A percentile compares a stretch with the other conserved stretches of the same genome.
phyloP scores from a whole-genome alignment of 257 asterid genomes.

The Euphrasia confusa region DNA sequence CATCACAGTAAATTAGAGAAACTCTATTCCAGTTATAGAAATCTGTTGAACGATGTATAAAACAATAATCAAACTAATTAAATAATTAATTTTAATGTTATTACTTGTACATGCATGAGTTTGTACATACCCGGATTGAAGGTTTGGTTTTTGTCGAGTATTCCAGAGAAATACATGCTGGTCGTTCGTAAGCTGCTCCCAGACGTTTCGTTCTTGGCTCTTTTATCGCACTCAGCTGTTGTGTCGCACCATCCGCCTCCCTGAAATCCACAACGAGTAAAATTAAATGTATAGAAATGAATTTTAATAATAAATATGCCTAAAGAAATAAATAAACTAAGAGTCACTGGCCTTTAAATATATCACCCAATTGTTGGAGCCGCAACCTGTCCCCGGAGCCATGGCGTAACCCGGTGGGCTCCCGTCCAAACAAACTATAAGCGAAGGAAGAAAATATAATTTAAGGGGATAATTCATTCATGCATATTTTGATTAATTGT shows the following conservation, averaged over 20 bases:
- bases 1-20: conserved; percentile 22
- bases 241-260: conserved; percentile 30
- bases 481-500: no score
- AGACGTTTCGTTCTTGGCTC: background rate
- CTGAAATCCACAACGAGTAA: background rate
- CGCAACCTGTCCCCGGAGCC: no score
- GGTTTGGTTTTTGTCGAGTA: background rate
- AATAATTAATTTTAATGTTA: background rate
- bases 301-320: no score
- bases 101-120: no score
- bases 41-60: background rate
- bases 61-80: background rate
- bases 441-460: no score
- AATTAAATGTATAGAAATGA: background rate
- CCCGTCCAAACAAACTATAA: no score
- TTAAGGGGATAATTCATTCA: no score
- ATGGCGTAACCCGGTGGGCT: no score
- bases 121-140: no score
- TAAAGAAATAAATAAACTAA: background rate
- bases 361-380: no score
- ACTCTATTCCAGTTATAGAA: conserved; percentile 28
- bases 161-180: background rate
- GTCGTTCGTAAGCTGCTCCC: background rate
- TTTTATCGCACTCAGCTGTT: background rate
- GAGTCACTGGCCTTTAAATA: background rate